Evolutionary conservation across 345 rosid species (phyloP).

Genomic region (Citrus glauca): DNA sequence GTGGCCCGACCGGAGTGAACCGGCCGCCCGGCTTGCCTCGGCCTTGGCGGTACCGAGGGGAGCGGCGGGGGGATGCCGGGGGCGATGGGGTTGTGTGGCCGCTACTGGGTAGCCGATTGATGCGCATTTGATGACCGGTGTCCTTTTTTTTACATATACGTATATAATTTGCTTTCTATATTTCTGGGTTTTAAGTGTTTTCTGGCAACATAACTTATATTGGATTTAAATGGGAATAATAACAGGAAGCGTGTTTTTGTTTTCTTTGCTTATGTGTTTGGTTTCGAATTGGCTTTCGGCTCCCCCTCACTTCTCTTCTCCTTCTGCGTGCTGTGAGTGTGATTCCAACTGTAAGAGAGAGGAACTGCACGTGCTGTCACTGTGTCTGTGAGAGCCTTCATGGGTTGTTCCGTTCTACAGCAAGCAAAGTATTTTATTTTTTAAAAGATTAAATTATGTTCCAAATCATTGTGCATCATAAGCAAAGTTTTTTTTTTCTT

Average conservation of each 20-base stretch:
- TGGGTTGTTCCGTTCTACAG: too few species aligned
- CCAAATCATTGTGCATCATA: too few species aligned
- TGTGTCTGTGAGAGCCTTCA: neutral
- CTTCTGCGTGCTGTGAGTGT: too few species aligned
- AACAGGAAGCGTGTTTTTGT: neutral
- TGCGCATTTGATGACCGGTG: conserved; percentile 59
- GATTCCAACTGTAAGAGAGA: too few species aligned
- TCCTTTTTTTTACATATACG: too few species aligned
- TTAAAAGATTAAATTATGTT: too few species aligned
- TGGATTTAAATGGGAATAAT: too few species aligned
- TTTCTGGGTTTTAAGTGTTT: neutral
- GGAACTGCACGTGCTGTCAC: conserved; percentile 16
- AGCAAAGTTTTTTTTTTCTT: too few species aligned
- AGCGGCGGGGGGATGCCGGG: conserved; percentile 86
- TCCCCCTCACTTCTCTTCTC: too few species aligned
- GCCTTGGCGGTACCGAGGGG: conserved; percentile 78
- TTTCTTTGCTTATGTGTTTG: neutral
- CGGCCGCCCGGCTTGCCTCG: conserved; percentile 59
- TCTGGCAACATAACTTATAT: neutral
- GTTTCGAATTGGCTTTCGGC: neutral
- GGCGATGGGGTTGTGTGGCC: conserved; percentile 98
- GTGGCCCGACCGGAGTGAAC: conserved; percentile 38
- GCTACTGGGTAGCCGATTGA: conserved; percentile 79
- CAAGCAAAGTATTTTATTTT: too few species aligned
- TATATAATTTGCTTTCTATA: too few species aligned